Evolutionary conservation across 306 rosid genomes (phyloP).

Genomic region (Adenanthera pavonina): DNA sequence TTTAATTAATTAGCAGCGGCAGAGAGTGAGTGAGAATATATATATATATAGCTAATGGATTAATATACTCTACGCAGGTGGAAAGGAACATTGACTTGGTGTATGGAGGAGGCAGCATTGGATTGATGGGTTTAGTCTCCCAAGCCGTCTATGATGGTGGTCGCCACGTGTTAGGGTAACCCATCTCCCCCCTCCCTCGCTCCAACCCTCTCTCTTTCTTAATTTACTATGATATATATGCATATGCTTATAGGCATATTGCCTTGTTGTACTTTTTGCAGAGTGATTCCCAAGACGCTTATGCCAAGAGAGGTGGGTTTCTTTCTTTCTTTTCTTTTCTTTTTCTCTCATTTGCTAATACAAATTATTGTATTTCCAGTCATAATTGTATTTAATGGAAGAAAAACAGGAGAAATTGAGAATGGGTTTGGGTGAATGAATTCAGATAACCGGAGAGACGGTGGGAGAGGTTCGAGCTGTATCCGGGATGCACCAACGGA

Average conservation of each 20-base stretch:
- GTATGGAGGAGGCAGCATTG: constrained; percentile 98
- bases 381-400: background rate
- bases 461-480: constrained; percentile 94
- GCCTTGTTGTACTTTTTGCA: constrained; percentile 40
- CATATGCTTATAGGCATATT: too few species aligned
- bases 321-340: too few species aligned
- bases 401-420: background rate
- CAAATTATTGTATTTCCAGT: too few species aligned
- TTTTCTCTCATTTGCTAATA: too few species aligned
- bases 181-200: background rate
- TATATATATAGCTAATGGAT: too few species aligned
- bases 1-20: too few species aligned
- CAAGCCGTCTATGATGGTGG: constrained; percentile 93
- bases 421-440: background rate
- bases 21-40: too few species aligned
- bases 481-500: constrained; percentile 93
- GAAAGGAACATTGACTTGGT: constrained; percentile 93
- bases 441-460: constrained; percentile 80
- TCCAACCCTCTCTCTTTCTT: background rate
- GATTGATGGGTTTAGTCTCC: constrained; percentile 88
- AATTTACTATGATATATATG: background rate
- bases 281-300: constrained; percentile 87
- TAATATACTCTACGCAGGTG: constrained; percentile 50
- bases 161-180: constrained; percentile 96
- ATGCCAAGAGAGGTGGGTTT: constrained; percentile 84